Base-by-base conservation (phyloP, 495 filamentous ascomycete genomes). In the Xylaria acuta region DNA sequence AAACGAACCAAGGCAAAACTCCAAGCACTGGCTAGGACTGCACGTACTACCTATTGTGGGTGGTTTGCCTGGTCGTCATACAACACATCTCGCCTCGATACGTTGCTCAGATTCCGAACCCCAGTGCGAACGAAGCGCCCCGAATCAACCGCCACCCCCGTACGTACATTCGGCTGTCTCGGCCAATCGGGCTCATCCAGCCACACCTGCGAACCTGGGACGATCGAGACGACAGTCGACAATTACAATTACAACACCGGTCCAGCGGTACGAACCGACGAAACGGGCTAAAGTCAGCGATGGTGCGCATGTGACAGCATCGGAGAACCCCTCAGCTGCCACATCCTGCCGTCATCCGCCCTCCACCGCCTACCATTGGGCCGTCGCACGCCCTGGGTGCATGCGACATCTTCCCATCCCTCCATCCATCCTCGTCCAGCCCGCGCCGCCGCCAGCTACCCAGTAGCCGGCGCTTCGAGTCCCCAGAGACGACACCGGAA, bases 401-500 rank as follows among this genome's bases (percentile, higher is more conserved):
- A 77, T 74, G 54, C 67, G 67, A 73, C 70, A 68, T 63, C 51
- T 69, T 45, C 27, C 51, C 68, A 60, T 68, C 14, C 36, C 36
- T 7, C 36, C 56, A 72, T 78, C 72, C 68, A 51, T 43, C 40
- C 12, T 54, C 45, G 47, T 22, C 36, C 65, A 58, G 18, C 36
- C 51, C 30, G n/a, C 64, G 64, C 40, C 63, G 63, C 64, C 32
- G 49, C 34, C 36, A 30, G 18, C 30, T 51, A 56, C 14, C 5
- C 59, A 49, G 67, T 65, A 41, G 60, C 5, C 54, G 58, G n/a
- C 18, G 68, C 47, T 64, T 71, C 56, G 70, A 69, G 64, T 73
- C 73, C 95, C 94, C 41, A 64, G 27, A 47, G 11, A 51, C 68
- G 9, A 51, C 68, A 2, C 72, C 27, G 60, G 69, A 71, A 20